Evolutionary conservation across 352 stramenopile genomes (phyloP).

Genomic region (Globisporangium spinosum): DNA sequence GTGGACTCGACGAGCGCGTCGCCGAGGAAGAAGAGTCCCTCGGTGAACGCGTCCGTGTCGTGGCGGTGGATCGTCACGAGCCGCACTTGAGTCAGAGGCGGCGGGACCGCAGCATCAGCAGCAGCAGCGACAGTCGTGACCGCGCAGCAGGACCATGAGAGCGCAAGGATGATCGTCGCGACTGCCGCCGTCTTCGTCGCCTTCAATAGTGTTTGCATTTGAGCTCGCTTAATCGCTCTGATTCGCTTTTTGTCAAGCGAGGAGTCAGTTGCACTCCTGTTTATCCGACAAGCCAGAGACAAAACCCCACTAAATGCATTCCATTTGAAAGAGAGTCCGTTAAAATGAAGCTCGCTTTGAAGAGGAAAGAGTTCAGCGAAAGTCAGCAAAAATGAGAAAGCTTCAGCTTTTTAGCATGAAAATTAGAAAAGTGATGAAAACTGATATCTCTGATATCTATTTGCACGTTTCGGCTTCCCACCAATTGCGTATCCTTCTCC

Average conservation of each 20-base stretch:
- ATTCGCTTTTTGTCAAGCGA: background rate
- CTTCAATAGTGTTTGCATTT: background rate
- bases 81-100: slow-evolving; percentile 32
- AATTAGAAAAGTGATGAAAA: too few relatives aligned
- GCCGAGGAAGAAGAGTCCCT: slow-evolving; percentile 66
- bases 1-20: slow-evolving; percentile 72
- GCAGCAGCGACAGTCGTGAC: background rate
- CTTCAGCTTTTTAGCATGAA: too few relatives aligned
- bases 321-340: background rate
- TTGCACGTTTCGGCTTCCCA: too few relatives aligned
- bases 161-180: background rate
- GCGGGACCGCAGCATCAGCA: slow-evolving; percentile 17
- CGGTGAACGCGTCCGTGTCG: slow-evolving; percentile 64
- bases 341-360: background rate
- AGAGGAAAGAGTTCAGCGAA: background rate
- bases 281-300: background rate
- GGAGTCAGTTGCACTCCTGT: background rate
- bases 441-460: too few relatives aligned
- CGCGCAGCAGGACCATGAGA: background rate
- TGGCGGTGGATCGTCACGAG: slow-evolving; percentile 66
- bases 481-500: background rate
- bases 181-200: background rate
- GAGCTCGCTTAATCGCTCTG: background rate
- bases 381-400: too few relatives aligned
- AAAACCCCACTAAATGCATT: background rate